Evolutionary conservation across 495 filamentous ascomycete species (phyloP).

Genomic region (Neurospora sp.): DNA sequence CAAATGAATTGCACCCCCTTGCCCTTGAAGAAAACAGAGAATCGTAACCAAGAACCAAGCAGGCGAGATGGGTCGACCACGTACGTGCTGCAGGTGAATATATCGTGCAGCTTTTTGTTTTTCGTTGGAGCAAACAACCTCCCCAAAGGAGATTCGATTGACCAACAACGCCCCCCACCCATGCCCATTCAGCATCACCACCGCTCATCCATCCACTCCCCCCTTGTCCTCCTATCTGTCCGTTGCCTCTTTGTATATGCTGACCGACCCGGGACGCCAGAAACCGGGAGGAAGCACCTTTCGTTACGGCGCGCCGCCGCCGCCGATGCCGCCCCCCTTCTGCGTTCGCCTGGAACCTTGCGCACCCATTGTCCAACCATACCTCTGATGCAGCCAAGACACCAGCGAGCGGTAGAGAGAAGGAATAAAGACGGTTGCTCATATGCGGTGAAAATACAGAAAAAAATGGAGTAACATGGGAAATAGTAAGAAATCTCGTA

Average conservation of each 20-base stretch:
- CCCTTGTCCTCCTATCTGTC: not conserved
- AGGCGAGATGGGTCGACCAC: not conserved
- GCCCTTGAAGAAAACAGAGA: not conserved
- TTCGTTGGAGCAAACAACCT: slow-evolving; percentile 8
- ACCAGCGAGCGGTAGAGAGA: not conserved
- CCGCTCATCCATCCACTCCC: not conserved
- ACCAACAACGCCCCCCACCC: slow-evolving; percentile 3
- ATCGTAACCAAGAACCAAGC: not conserved
- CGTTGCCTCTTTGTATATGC: not conserved
- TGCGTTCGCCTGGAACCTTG: not conserved
- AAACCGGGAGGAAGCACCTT: not conserved
- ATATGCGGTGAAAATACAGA: not conserved
- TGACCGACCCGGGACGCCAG: not conserved
- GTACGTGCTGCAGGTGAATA: slow-evolving; percentile 12
- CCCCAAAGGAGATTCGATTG: not conserved
- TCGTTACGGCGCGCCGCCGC: not conserved
- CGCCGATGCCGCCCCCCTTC: not conserved
- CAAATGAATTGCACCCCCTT: not conserved
- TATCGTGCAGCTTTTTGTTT: slow-evolving; percentile 12
- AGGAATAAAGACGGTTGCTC: not conserved
- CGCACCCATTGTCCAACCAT: not conserved
- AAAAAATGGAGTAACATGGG: not conserved
- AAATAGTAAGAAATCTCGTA: not conserved
- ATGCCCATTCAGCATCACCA: not conserved
- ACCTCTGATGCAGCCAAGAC: not conserved